These are phyloP conservation scores for Pythium dissimile DNA, from an alignment of 352 stramenopile genomes.

Conservation along the genomic window DNA sequence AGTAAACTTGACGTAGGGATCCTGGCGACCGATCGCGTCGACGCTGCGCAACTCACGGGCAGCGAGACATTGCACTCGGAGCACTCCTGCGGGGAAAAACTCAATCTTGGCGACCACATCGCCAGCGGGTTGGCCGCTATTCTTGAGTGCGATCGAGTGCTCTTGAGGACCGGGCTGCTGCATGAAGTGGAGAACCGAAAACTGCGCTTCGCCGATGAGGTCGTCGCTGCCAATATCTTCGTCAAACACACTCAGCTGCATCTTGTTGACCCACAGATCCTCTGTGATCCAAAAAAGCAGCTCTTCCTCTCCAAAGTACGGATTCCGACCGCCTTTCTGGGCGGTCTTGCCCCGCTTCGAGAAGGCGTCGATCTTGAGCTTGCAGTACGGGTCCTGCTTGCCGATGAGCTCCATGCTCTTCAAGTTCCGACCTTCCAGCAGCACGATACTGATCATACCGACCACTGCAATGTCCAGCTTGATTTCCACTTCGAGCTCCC, in stretches of 20 bases:
- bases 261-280: conserved; percentile 85
- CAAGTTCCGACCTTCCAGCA: conserved; percentile 87
- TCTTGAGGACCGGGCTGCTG: conserved; percentile 39
- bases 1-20: conserved; percentile 80
- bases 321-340: conserved; percentile 79
- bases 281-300: conserved; percentile 89
- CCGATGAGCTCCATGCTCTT: conserved; percentile 90
- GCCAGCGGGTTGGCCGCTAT: conserved; percentile 61
- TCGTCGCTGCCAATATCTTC: conserved; percentile 90
- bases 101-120: conserved; percentile 75
- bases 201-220: conserved; percentile 75
- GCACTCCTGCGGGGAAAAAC: conserved; percentile 76
- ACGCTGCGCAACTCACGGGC: conserved; percentile 68
- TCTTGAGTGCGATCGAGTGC: conserved; percentile 55
- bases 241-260: conserved; percentile 78
- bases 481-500: conserved; percentile 68
- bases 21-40: conserved; percentile 67
- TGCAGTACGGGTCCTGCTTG: conserved; percentile 90
- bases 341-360: conserved; percentile 74
- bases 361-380: conserved; percentile 68
- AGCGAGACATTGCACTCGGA: conserved; percentile 58
- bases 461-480: conserved; percentile 71
- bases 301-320: conserved; percentile 91
- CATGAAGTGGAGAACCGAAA: conserved; percentile 80
- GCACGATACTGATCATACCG: conserved; percentile 82